phyloP scores from a whole-genome alignment of 306 rosid genomes.

The Cajanus cajan region DNA sequence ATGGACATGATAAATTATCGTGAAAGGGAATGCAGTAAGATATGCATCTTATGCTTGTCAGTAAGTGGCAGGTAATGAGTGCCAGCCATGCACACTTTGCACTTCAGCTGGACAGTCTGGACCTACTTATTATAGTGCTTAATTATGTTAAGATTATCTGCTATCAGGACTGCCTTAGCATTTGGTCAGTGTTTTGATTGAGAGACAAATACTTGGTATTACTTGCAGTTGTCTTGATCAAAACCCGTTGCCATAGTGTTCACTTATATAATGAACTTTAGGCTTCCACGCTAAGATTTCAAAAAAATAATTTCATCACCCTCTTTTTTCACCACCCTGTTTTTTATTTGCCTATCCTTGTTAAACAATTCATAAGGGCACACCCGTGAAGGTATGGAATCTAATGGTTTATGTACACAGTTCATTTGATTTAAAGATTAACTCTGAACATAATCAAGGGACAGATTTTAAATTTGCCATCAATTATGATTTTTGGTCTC shows the following conservation, averaged over 20 bases:
- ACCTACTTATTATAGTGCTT: neutral
- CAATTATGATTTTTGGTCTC: neutral
- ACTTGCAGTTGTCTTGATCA: neutral
- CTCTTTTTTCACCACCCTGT: no score
- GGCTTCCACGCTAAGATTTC: neutral
- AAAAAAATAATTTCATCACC: neutral
- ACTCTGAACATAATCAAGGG: neutral
- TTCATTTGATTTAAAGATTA: neutral
- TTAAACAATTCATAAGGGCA: neutral
- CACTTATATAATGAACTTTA: neutral
- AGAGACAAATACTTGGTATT: neutral
- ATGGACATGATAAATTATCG: neutral
- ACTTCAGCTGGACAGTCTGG: no score
- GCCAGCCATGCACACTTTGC: neutral
- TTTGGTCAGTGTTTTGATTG: neutral
- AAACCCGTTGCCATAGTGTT: neutral
- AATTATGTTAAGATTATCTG: neutral
- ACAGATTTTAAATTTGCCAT: neutral
- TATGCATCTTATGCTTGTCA: neutral
- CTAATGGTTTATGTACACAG: neutral
- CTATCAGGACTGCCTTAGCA: neutral
- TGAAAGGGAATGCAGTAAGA: slow-evolving; percentile 1
- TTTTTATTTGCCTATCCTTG: neutral
- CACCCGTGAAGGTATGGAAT: slow-evolving; percentile 3
- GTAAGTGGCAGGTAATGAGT: neutral